Conservation (phyloP, 768 basidiomycete genomes). For the Cystofilobasidium ferigula region DNA sequence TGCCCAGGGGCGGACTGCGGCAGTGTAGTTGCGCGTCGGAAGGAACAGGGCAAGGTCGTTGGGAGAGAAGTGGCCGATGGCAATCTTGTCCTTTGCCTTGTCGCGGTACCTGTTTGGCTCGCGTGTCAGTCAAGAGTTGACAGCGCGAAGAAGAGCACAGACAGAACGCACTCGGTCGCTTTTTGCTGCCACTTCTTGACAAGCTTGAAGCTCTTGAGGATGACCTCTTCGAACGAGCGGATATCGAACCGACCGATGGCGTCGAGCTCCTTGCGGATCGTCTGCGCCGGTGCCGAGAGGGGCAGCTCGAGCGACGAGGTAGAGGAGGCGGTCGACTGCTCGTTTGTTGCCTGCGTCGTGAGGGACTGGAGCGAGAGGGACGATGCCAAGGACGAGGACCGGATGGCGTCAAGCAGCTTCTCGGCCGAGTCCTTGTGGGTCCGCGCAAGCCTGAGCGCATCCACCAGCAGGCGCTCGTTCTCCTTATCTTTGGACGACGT, state of each 20-base stretch:
- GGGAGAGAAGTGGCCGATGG: constrained; percentile 62
- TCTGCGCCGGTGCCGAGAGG: background rate
- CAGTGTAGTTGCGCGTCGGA: constrained; percentile 84
- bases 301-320: background rate
- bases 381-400: constrained; percentile 15
- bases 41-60: constrained; percentile 92
- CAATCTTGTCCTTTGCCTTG: constrained; percentile 89
- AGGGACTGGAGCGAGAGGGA: constrained; percentile 14
- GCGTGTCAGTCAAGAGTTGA: background rate
- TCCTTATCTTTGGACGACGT: constrained; percentile 9
- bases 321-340: background rate
- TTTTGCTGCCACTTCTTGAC: constrained; percentile 94
- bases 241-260: constrained; percentile 53
- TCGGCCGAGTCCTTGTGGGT: constrained; percentile 20
- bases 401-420: constrained; percentile 10
- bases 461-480: background rate
- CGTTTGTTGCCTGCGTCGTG: background rate
- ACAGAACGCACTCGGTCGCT: constrained; percentile 60
- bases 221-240: constrained; percentile 70
- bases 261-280: background rate
- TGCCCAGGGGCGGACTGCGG: constrained; percentile 72
- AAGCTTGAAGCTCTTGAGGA: constrained; percentile 59
- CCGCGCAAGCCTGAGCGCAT: constrained; percentile 9
- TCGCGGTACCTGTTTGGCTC: constrained; percentile 49
- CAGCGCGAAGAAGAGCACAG: background rate